Base-by-base conservation (phyloP, 2,329 filamentous ascomycete genomes). In the Pseudogymnoascus sp. region DNA sequence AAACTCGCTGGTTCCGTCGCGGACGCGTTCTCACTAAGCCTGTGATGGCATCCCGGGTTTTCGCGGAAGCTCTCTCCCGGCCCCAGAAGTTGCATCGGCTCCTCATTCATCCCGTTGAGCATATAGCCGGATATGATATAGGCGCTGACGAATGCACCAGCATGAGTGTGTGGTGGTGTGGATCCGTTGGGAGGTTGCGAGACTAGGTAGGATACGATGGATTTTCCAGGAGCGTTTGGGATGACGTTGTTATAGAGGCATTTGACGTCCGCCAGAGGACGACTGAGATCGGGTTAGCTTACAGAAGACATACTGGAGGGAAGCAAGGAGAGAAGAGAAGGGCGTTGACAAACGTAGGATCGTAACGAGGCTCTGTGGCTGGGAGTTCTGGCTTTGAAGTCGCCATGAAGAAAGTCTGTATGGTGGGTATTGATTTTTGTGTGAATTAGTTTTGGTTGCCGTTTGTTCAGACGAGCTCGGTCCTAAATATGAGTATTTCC, bases 81-180 rank as follows among this genome's bases (percentile, higher is more conserved):
- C 21, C 64, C 61, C 6, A 64, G 64, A 1, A 76, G 67, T 47
- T 72, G 69, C 26, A 79, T 76, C 2, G 63, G 63, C 10, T 67
- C 59, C 7, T 77, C 68, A 38, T 82, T 81, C 80, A 82, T 82
- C 21, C 79, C 78, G 62, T 79, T 81, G 5, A 77, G 65, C 4
- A 79, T 62, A 4, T 71, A 67, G 14, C 79, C 79, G 16, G 71
- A 69, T 35, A 77, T 65, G 2, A 81, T 71, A 21, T 76, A 70
- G 1, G 72, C 79, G 1, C 75, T 68, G 8, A 79, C 77, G 0
- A 76, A 73, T 3, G 77, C 77, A 2, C 76, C 77, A 1, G 74
- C 76, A 62, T 81, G 80, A 0, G 74, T 74, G 66, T 81, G 79
- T 0, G 80, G 77, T 1, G 79, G 79, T 0, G 77, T 78, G 6